Evolutionary conservation across 495 filamentous ascomycete genomes (phyloP).

Genomic region (Penicillium paradoxum): DNA sequence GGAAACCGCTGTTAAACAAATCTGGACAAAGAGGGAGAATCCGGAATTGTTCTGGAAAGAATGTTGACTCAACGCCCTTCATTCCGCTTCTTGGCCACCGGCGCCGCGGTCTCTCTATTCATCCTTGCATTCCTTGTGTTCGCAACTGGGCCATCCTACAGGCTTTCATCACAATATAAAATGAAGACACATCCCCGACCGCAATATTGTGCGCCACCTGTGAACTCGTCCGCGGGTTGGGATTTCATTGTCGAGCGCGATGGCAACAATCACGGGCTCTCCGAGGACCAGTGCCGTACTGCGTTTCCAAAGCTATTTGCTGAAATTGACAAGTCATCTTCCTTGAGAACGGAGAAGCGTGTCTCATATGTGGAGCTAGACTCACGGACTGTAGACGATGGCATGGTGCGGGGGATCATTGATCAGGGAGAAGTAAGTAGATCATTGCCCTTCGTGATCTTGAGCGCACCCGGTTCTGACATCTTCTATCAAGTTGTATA

Average conservation of each 20-base stretch:
- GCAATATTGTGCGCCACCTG: background rate
- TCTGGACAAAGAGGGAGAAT: background rate
- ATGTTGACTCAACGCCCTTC: constrained; percentile 26
- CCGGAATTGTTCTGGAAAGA: constrained; percentile 3
- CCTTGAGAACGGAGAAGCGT: constrained; percentile 8
- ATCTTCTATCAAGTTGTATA: constrained; percentile 31
- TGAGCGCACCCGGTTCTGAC: background rate
- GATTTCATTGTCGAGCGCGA: constrained; percentile 32
- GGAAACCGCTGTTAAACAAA: background rate
- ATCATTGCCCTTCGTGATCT: background rate
- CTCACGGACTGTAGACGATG: constrained; percentile 25
- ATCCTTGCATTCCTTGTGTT: constrained; percentile 32
- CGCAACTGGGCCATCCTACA: constrained; percentile 11
- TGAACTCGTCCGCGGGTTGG: constrained; percentile 21
- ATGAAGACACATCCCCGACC: constrained; percentile 14
- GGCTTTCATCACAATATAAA: constrained; percentile 19
- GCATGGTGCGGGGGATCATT: constrained; percentile 39
- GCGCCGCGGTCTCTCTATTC: constrained; percentile 26
- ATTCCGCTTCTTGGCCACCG: constrained; percentile 32
- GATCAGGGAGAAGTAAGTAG: constrained; percentile 35
- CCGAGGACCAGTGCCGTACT: constrained; percentile 33
- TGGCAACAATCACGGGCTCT: constrained; percentile 37
- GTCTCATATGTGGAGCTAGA: constrained; percentile 35
- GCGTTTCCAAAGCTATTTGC: constrained; percentile 45
- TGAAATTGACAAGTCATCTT: constrained; percentile 38